Evolutionary conservation across 345 rosid genomes (phyloP).

Genomic region (Lepidium africanum): DNA sequence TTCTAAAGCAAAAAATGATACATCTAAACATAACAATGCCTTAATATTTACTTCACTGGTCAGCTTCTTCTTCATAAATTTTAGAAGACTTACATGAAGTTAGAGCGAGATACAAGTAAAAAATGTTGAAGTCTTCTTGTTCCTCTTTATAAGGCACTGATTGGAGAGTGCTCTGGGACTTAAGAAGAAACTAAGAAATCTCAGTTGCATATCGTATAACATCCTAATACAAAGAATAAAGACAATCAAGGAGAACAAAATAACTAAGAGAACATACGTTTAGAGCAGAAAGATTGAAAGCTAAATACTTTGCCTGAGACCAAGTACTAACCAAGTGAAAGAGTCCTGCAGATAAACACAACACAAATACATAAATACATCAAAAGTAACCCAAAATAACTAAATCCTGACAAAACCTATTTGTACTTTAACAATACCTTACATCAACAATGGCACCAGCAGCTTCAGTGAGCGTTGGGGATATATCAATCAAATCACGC

Average conservation of each 20-base stretch:
- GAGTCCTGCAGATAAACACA: constrained; percentile 48
- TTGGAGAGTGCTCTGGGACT: constrained; percentile 62
- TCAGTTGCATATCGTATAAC: neutral
- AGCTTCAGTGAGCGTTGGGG: constrained; percentile 91
- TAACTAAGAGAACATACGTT: no score
- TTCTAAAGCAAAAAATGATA: no score
- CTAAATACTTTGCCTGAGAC: no score
- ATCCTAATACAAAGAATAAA: neutral
- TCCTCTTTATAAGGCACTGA: constrained; percentile 72
- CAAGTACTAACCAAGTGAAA: constrained; percentile 79
- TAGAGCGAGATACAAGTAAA: constrained; percentile 65
- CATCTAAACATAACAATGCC: neutral
- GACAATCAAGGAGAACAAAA: neutral
- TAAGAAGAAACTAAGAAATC: constrained; percentile 5
- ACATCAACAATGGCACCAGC: constrained; percentile 98
- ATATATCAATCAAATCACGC: constrained; percentile 81
- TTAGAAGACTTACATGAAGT: constrained; percentile 55
- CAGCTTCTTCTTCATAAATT: no score
- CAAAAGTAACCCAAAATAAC: no score
- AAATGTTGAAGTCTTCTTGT: constrained; percentile 66
- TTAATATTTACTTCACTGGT: neutral
- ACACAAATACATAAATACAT: no score
- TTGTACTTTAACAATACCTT: neutral
- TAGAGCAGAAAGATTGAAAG: no score
- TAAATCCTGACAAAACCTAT: no score